Base-by-base conservation (phyloP, 225 moss, liverwort and hornwort genomes). In the Physcomitrium patens region DNA sequence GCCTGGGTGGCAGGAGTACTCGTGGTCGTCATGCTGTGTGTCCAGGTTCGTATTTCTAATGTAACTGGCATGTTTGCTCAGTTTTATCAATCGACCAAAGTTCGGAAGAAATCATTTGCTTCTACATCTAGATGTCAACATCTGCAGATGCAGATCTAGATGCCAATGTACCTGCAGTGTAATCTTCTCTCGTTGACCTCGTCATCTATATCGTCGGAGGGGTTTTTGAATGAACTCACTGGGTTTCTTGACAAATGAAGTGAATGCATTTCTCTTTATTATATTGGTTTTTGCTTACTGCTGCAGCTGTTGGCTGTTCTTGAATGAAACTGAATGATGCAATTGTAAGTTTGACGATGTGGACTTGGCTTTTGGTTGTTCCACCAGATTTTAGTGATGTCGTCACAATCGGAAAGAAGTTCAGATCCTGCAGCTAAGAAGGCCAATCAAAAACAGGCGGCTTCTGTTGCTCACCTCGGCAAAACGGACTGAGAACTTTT, bases 1-100 rank as follows among this genome's bases (percentile, higher is more conserved):
- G 83, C 89, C 44, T 94, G 87, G 89, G 75, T 88, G 70, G 77
- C 78, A 60, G 91, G 92, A 80, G 86, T 82, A 23, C 77, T 94
- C 46, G 63, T 78, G n/a, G 65, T 82, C 18, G 80, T 91, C 65
- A 78, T 83, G 75, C 54, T 92, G 1, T 81, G 80, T 56, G 49
- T 89, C 71, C 88, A 89, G 88, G 88, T 88, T 67, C 48, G 65
- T 79, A 50, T 23, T 24, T 59, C 37, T 23, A 31, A 47, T 73
- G n/a, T 9, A 42, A 24, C 51, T 42, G 15, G 37, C 45, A 65
- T 44, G 20, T 43, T 49, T 27, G 13, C 69, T 52, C 43, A 42
- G 50, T 63, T 3, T 23, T 27, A 27, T 18, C 42, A 12, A 26
- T 16, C 49, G 27, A 58, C 31, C 48, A 26, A 7, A 71, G 64